Conservation (phyloP, 2,329 filamentous ascomycete species). For the Pleomassaria siparia region DNA sequence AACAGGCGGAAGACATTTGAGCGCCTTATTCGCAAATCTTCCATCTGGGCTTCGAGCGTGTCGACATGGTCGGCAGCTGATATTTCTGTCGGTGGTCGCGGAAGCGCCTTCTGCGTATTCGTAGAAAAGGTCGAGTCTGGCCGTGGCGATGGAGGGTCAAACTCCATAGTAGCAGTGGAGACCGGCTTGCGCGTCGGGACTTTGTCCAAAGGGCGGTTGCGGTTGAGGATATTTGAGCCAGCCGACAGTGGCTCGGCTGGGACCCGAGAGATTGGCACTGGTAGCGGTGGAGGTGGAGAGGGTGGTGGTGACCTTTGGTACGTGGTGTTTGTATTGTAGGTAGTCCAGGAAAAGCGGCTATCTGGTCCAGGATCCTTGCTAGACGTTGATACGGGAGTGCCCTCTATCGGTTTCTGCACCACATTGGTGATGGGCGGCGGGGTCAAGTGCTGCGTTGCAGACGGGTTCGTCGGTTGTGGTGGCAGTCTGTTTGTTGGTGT, state of each 20-base stretch:
- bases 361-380: slow-evolving; percentile 22
- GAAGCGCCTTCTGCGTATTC: slow-evolving; percentile 40
- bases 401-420: slow-evolving; percentile 21
- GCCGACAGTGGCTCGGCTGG: slow-evolving; percentile 21
- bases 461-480: neutral
- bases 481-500: slow-evolving; percentile 28
- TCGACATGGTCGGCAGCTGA: slow-evolving; percentile 39
- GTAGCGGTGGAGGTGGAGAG: slow-evolving; percentile 44
- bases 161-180: slow-evolving; percentile 16
- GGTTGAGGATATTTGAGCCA: slow-evolving; percentile 33
- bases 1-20: slow-evolving; percentile 41
- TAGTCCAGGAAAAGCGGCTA: slow-evolving; percentile 49
- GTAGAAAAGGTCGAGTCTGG: slow-evolving; percentile 29
- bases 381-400: slow-evolving; percentile 23
- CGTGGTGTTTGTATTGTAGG: slow-evolving; percentile 41
- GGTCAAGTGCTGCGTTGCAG: slow-evolving; percentile 20
- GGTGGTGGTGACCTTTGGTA: slow-evolving; percentile 47
- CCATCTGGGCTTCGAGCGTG: slow-evolving; percentile 42
- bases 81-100: slow-evolving; percentile 39
- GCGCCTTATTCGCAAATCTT: slow-evolving; percentile 41
- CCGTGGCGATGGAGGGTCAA: slow-evolving; percentile 22
- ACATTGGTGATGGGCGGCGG: slow-evolving; percentile 28
- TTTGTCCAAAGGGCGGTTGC: slow-evolving; percentile 34
- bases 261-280: slow-evolving; percentile 27
- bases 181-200: slow-evolving; percentile 31